Evolutionary conservation across 441 rosid species (phyloP).

Genomic region (Monsonia emarginata): DNA sequence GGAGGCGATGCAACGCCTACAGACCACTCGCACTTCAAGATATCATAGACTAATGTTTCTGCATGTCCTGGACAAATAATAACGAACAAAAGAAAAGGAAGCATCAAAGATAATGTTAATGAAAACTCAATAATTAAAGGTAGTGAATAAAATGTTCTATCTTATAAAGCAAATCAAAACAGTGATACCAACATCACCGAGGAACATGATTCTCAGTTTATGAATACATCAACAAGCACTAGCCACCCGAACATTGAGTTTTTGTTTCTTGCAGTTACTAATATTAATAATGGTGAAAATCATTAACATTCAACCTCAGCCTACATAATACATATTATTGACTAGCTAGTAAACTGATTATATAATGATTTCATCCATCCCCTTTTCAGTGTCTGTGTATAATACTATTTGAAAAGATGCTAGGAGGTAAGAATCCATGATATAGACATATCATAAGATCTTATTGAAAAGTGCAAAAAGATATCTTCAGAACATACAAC

Average conservation of each 20-base stretch:
- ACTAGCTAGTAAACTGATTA: background rate
- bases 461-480: background rate
- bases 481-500: background rate
- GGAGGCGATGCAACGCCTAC: slow-evolving; percentile 56
- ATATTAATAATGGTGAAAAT: no score
- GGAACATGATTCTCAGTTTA: background rate
- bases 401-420: background rate
- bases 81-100: background rate
- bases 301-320: background rate
- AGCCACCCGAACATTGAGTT: background rate
- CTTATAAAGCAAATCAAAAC: background rate
- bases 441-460: no score
- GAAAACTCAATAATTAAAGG: background rate
- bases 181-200: background rate
- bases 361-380: background rate
- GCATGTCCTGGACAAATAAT: slow-evolving; percentile 51
- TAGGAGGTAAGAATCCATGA: background rate
- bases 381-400: background rate
- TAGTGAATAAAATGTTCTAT: background rate
- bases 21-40: slow-evolving; percentile 75
- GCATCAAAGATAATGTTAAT: background rate
- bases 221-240: background rate
- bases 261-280: background rate
- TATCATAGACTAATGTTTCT: slow-evolving; percentile 75
- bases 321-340: background rate